These are phyloP conservation scores for Diaporthe sp. DNA, from an alignment of 2,329 filamentous ascomycete genomes.

Conservation along the genomic window DNA sequence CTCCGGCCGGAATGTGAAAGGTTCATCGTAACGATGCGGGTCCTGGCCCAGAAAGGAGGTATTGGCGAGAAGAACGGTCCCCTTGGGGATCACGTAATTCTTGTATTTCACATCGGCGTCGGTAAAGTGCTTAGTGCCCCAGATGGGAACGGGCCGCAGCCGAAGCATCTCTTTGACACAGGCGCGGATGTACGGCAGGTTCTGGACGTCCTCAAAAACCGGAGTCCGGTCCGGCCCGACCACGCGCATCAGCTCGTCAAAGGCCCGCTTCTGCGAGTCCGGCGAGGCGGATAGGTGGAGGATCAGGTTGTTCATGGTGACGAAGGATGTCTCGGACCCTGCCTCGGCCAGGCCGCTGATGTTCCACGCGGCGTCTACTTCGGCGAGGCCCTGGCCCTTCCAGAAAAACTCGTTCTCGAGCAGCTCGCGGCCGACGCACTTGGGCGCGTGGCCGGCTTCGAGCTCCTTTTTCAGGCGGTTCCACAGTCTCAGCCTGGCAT, in stretches of 20 bases:
- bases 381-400: constrained; percentile 44
- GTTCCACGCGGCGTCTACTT: constrained; percentile 47
- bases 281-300: constrained; percentile 43
- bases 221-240: constrained; percentile 50
- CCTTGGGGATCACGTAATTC: constrained; percentile 59
- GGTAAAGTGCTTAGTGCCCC: constrained; percentile 57
- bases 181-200: constrained; percentile 43
- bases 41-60: constrained; percentile 47
- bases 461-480: constrained; percentile 18
- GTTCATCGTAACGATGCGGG: constrained; percentile 42
- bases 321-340: constrained; percentile 54
- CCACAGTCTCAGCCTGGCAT: constrained; percentile 18
- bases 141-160: constrained; percentile 42
- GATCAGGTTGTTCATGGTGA: constrained; percentile 49
- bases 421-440: constrained; percentile 22
- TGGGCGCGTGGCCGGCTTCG: constrained; percentile 10
- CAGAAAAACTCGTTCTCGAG: constrained; percentile 42
- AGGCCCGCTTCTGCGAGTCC: constrained; percentile 55
- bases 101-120: constrained; percentile 60
- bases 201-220: constrained; percentile 46
- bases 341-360: constrained; percentile 51
- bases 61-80: constrained; percentile 55
- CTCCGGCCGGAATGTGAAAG: constrained; percentile 42
- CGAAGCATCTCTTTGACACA: constrained; percentile 35
- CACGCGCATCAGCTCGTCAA: constrained; percentile 57